Conservation (phyloP, 2,329 filamentous ascomycete genomes). For the Fusarium mangiferae region DNA sequence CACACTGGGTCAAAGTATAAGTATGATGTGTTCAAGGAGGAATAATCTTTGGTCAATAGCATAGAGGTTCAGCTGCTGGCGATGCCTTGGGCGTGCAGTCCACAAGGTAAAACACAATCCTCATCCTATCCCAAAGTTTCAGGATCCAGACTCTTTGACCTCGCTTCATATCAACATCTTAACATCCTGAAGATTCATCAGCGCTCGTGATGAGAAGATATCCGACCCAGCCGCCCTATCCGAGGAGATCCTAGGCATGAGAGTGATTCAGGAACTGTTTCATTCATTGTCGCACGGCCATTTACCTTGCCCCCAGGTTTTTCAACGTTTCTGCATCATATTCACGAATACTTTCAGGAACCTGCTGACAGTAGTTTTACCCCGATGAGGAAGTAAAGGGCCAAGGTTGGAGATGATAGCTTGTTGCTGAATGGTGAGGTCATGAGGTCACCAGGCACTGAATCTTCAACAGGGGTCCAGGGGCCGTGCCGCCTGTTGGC, state of each 20-base stretch:
- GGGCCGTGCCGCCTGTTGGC: background rate
- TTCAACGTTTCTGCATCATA: background rate
- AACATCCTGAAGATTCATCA: background rate
- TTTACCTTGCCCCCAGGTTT: no score
- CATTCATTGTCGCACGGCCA: background rate
- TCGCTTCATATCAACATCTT: no score
- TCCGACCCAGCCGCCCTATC: background rate
- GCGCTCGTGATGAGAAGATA: background rate
- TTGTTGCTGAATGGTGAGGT: background rate
- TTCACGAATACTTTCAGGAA: background rate
- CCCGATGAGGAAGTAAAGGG: background rate
- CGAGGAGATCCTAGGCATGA: background rate
- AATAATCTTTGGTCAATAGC: slow-evolving; percentile 33
- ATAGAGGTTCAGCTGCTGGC: background rate
- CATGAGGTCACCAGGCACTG: background rate
- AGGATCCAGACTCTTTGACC: background rate
- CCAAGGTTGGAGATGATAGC: no score
- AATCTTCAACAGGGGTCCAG: background rate
- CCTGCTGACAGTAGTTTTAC: background rate
- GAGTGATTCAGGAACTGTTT: background rate
- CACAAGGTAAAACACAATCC: background rate
- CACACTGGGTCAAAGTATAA: slow-evolving; percentile 69
- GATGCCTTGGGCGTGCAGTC: background rate
- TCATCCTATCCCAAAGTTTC: background rate
- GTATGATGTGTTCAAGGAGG: slow-evolving; percentile 70